Conservation (phyloP, 257 asterid genomes). For the Rehmannia glutinosa region DNA sequence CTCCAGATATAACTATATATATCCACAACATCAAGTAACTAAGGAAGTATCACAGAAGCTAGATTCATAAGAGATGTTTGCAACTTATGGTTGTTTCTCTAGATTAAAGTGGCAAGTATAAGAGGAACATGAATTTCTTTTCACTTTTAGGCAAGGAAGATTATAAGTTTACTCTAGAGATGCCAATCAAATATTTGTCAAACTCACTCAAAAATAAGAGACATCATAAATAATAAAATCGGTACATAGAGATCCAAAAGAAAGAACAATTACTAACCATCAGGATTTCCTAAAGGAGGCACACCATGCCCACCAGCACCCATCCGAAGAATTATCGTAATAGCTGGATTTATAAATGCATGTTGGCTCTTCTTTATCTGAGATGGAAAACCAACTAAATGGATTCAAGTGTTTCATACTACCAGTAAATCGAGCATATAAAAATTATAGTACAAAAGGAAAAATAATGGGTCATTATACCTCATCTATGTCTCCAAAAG, state of each 20-base stretch:
- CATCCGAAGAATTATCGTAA: conserved; percentile 86
- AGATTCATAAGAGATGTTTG: conserved; percentile 4
- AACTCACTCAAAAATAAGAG: conserved; percentile 8
- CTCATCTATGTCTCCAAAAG: conserved; percentile 96
- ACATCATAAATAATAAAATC: conserved; percentile 6
- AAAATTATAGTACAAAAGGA: conserved; percentile 3
- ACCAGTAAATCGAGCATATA: not conserved
- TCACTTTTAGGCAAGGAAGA: not conserved
- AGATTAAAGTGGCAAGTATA: not conserved
- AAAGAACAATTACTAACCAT: conserved; percentile 60
- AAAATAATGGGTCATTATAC: conserved; percentile 31
- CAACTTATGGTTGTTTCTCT: not conserved
- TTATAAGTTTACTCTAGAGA: conserved; percentile 1
- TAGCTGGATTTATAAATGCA: conserved; percentile 91
- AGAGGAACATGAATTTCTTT: not conserved
- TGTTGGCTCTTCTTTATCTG: conserved; percentile 96
- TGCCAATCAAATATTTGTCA: not conserved
- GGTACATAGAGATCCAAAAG: not conserved
- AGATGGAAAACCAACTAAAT: conserved; percentile 20
- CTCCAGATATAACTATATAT: not conserved
- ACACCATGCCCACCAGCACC: conserved; percentile 99
- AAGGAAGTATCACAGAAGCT: too few species aligned
- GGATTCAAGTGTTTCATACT: conserved; percentile 18
- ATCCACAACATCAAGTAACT: too few species aligned
- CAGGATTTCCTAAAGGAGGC: conserved; percentile 98